Conservation (phyloP, 1,284 basidiomycete genomes). For the Heimioporus retisporus region DNA sequence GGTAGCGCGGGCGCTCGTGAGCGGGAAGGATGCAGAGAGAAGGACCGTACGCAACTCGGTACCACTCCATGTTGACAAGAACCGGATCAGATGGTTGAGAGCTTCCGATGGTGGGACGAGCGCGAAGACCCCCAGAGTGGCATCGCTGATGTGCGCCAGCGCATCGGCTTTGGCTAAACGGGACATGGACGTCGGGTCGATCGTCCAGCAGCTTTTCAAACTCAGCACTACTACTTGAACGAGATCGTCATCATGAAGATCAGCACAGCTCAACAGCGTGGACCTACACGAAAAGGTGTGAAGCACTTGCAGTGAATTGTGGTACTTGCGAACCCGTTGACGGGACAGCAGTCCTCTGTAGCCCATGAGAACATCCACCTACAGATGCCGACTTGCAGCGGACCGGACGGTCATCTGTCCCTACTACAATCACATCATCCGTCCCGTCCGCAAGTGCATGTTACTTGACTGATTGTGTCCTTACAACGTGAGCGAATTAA, state of each 20-base stretch:
- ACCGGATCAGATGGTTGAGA: slow-evolving; percentile 77
- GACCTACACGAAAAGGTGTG: too few species aligned
- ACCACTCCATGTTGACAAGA: slow-evolving; percentile 83
- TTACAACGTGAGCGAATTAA: neutral
- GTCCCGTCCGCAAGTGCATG: neutral
- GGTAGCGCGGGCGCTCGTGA: slow-evolving; percentile 23
- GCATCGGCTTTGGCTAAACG: slow-evolving; percentile 41
- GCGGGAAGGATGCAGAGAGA: slow-evolving; percentile 22
- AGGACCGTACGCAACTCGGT: slow-evolving; percentile 72
- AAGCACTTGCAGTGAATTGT: too few species aligned
- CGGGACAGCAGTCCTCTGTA: too few species aligned
- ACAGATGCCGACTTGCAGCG: neutral
- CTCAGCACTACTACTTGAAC: neutral
- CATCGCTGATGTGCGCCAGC: slow-evolving; percentile 64
- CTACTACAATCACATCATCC: neutral
- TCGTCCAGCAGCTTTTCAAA: slow-evolving; percentile 4
- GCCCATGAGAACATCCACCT: too few species aligned
- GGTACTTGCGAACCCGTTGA: too few species aligned
- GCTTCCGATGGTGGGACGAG: slow-evolving; percentile 66
- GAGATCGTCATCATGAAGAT: too few species aligned
- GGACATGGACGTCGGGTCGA: slow-evolving; percentile 46
- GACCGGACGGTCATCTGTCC: neutral
- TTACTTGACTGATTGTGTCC: neutral
- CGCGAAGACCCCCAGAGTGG: slow-evolving; percentile 71
- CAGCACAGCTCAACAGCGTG: too few species aligned